Base-by-base conservation (phyloP, 257 asterid species). In the Rhazya stricta region DNA sequence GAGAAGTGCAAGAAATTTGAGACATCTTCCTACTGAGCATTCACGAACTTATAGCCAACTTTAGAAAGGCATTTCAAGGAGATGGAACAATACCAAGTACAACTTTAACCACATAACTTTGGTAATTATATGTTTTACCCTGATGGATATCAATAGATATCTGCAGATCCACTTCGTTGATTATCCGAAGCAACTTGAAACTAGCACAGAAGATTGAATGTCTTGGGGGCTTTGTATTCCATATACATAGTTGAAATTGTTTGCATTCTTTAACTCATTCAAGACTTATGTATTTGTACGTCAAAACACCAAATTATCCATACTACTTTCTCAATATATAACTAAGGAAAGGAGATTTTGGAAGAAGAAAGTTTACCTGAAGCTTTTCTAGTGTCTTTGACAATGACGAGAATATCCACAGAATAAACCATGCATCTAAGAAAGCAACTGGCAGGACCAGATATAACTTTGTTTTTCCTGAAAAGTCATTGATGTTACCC, bases 341-440 rank as follows among this genome's bases (percentile, higher is more conserved):
- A 66, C 15, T 3, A 23, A 21, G 51, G 12, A 19, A 48, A 50
- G 18, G n/a, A 53, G 54, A 73, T 43, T 18, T 58, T 39, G 39
- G 56, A 25, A 79, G 23, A 57, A 61, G 80, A 78, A 46, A 42
- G 39, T 13, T 65, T 77, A 83, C 86, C 86, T 83, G 86, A 51
- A 83, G 79, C 54, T 83, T 83, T 72, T 83, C 86, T 42, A 83
- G 63, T 8, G 86, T 83, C 75, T 78, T 80, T 32, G 86, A 77
- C 75, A 83, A 80, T 37, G 86, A 80, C 53, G 86, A 80, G 65
- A 83, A 83, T 37, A 83, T 83, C 86, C 86, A 83, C 72, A 80
- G 58, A 39, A 83, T 83, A 77, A 83, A 80, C 27, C 80, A 80
- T 1, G 84, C 81, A 75, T 83, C 86, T 76, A 83, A 73, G 79